phyloP scores from a whole-genome alignment of 768 basidiomycete species.

The Porphyrellus cyaneotinctus region DNA sequence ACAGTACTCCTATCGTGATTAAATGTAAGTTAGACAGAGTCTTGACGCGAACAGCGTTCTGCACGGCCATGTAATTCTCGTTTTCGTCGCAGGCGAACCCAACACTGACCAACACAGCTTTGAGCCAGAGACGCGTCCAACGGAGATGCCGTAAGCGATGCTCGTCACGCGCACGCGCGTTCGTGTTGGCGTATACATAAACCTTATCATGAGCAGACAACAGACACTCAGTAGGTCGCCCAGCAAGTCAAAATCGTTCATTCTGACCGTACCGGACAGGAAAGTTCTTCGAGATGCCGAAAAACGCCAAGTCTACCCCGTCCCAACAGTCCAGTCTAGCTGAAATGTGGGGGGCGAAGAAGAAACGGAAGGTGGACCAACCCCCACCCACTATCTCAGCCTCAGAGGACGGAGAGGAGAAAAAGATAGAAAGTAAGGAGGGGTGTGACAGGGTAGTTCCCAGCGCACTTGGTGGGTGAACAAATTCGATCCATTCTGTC shows the following conservation, averaged over 20 bases:
- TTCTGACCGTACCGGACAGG: conserved; percentile 36
- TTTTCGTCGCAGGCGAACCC: no score
- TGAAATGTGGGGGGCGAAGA: conserved; percentile 65
- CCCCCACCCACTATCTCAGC: conserved; percentile 18
- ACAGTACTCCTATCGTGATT: no score
- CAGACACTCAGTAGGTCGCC: conserved; percentile 58
- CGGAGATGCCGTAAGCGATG: conserved; percentile 14
- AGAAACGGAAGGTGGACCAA: conserved; percentile 24
- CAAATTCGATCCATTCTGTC: neutral
- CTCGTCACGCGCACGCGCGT: conserved; percentile 22
- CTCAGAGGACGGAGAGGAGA: conserved; percentile 26
- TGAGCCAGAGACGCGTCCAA: neutral
- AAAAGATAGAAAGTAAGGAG: conserved; percentile 15
- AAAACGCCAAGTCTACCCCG: conserved; percentile 56
- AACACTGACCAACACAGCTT: no score
- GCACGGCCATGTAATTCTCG: no score
- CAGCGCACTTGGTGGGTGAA: conserved; percentile 11
- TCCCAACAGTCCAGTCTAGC: conserved; percentile 76
- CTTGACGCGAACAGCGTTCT: no score
- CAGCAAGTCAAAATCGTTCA: neutral
- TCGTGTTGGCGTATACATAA: conserved; percentile 8
- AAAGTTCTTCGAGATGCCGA: conserved; percentile 75
- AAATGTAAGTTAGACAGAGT: no score
- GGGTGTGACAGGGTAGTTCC: neutral
- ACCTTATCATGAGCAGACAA: conserved; percentile 63